Base-by-base conservation (phyloP, 176 grass and related monocot species). In the Puccinellia tenuiflora region DNA sequence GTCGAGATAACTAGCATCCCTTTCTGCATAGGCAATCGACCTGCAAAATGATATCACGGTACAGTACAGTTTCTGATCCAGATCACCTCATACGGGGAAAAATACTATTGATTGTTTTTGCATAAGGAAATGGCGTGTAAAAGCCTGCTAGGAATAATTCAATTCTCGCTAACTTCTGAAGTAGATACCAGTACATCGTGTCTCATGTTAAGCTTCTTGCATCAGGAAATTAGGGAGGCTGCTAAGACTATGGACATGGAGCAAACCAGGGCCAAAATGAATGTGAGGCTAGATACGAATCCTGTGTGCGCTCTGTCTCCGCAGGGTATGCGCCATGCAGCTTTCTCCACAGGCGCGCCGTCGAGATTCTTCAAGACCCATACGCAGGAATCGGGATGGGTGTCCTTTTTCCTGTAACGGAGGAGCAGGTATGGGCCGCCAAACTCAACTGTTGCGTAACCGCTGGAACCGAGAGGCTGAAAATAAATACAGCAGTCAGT, bases 221-320 rank as follows among this genome's bases (percentile, higher is more conserved):
- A 28, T 77, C 52, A 76, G 67, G 77, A 91, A 56, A 78, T 75
- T 37, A 92, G 57, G 75, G 22, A 71, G 68, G 92, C 40, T 37
- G 85, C 79, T n/a, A 93, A 48, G 47, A 98, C 85, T 51, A 95
- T 85, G 65, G 73, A 91, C 40, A 98, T 47, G 70, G 96, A 92
- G 74, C 87, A 95, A 34, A 90, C 37, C 35, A 98, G 68, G 78
- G 96, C 92, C 1, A 73, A 86, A 83, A 91, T 61, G 76, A 95
- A 98, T 34, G 92, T 95, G 51, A 90, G 31, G 71, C 73, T 79
- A 69, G 92, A 91, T 70, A 95, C 96, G 47, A 98, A 63, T 60
- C 76, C 84, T 70, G 64, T 53, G 40, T 98, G 92, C 7, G 74
- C 89, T 73, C 90, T 56, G 29, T 87, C 87, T 79, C 92, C 96